A percentile compares a stretch with the other conserved stretches of the same genome.
Evolutionary conservation across 306 rosid genomes (phyloP).

Genomic region (Quercus dentata): DNA sequence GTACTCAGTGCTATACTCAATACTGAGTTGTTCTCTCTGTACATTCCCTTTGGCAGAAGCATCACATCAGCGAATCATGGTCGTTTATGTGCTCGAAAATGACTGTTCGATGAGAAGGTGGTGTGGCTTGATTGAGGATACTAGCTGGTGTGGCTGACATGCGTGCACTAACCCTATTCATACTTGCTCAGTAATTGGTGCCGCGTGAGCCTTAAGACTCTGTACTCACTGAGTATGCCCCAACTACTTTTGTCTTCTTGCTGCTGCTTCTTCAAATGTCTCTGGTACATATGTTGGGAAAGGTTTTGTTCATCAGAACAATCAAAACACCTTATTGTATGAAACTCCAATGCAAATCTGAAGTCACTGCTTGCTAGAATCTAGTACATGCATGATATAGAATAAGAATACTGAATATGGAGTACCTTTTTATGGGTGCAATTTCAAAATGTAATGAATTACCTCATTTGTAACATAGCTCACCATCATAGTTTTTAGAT

Average conservation of each 20-base stretch:
- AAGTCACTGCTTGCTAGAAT: not conserved
- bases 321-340: not conserved
- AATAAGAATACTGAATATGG: no score
- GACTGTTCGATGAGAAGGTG: slow-evolving; percentile 24
- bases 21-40: slow-evolving; percentile 1
- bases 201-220: not conserved
- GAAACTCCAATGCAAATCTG: not conserved
- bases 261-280: not conserved
- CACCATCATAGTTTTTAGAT: no score
- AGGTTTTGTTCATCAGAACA: not conserved
- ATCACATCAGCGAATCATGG: slow-evolving; percentile 33
- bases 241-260: not conserved
- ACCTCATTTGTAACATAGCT: no score
- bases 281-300: not conserved
- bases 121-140: not conserved
- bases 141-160: slow-evolving; percentile 8
- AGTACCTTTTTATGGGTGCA: no score
- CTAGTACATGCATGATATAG: no score
- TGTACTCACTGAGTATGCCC: not conserved
- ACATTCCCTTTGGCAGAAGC: slow-evolving; percentile 30
- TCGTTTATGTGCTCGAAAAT: slow-evolving; percentile 22
- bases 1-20: not conserved
- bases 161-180: slow-evolving; percentile 7
- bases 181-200: not conserved
- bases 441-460: no score